Percentiles rank a stretch among this genome's conserved stretches.
phyloP scores from a whole-genome alignment of 805 yeast species.

The Clavispora asparagi region DNA sequence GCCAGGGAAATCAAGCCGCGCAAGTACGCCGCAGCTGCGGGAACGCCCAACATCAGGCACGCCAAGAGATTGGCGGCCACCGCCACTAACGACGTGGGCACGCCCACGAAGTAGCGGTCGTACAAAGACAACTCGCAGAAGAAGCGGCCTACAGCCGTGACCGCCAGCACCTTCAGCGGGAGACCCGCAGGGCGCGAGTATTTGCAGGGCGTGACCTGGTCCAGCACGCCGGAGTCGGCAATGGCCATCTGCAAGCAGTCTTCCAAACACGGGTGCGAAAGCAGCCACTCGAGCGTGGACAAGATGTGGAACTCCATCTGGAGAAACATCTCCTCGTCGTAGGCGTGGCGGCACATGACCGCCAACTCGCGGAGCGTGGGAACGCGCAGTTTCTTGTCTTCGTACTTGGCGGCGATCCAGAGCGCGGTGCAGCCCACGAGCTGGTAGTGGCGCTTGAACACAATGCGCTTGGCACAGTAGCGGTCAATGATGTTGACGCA shows the following conservation, averaged over 20 bases:
- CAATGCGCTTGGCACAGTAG: slow-evolving; percentile 42
- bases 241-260: slow-evolving; percentile 44
- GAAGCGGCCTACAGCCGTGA: slow-evolving; percentile 49
- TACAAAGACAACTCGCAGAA: slow-evolving; percentile 51
- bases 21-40: slow-evolving; percentile 28
- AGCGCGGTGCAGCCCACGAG: slow-evolving; percentile 44
- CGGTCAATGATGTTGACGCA: slow-evolving; percentile 43
- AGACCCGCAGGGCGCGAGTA: slow-evolving; percentile 17
- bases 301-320: slow-evolving; percentile 44
- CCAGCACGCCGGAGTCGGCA: slow-evolving; percentile 26
- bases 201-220: slow-evolving; percentile 19
- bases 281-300: slow-evolving; percentile 39
- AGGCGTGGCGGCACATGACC: slow-evolving; percentile 54
- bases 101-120: slow-evolving; percentile 42
- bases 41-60: slow-evolving; percentile 47
- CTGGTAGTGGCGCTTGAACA: slow-evolving; percentile 43
- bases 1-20: slow-evolving; percentile 5
- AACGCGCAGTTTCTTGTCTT: slow-evolving; percentile 54
- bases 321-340: slow-evolving; percentile 48
- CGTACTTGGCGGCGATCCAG: slow-evolving; percentile 49
- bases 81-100: slow-evolving; percentile 44
- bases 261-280: slow-evolving; percentile 46
- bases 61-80: slow-evolving; percentile 48
- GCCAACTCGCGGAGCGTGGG: slow-evolving; percentile 52
- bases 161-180: slow-evolving; percentile 41